A percentile compares a stretch with the other conserved stretches of the same genome.
Conservation (phyloP, 2,329 filamentous ascomycete genomes). For the Canariomyces notabilis region DNA sequence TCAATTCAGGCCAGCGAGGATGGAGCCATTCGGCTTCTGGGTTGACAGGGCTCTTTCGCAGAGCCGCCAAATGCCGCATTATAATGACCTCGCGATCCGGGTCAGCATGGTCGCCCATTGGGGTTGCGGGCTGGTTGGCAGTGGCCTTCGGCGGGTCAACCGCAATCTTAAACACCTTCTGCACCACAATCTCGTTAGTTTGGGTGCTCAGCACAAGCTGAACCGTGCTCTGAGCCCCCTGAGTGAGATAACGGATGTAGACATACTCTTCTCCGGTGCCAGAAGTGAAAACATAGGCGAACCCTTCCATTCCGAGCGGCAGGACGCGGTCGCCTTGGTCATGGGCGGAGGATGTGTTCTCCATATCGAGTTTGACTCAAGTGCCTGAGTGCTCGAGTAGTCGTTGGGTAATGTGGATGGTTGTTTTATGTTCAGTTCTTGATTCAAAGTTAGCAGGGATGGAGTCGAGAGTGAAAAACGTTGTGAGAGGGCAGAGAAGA, state of each 20-base stretch:
- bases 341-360: no score
- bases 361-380: no score
- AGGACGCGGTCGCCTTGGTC: no score
- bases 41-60: not conserved
- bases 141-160: not conserved
- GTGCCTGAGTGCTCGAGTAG: no score
- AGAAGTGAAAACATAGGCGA: constrained; percentile 4
- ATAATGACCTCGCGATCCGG: constrained; percentile 3
- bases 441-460: no score
- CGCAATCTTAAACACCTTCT: constrained; percentile 1
- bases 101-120: no score
- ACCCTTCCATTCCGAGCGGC: no score
- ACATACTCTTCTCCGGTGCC: constrained; percentile 2
- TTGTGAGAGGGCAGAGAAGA: no score
- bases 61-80: not conserved
- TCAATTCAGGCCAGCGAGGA: constrained; percentile 4
- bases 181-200: constrained; percentile 8
- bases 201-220: constrained; percentile 11
- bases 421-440: no score
- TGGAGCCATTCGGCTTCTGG: not conserved
- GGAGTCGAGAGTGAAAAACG: no score
- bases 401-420: no score
- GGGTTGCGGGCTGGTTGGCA: constrained; percentile 1
- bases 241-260: not conserved
- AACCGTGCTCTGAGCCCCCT: constrained; percentile 1